These are phyloP conservation scores for Tephrocybe sp. DNA, from an alignment of 768 basidiomycete genomes.

Conservation along the genomic window DNA sequence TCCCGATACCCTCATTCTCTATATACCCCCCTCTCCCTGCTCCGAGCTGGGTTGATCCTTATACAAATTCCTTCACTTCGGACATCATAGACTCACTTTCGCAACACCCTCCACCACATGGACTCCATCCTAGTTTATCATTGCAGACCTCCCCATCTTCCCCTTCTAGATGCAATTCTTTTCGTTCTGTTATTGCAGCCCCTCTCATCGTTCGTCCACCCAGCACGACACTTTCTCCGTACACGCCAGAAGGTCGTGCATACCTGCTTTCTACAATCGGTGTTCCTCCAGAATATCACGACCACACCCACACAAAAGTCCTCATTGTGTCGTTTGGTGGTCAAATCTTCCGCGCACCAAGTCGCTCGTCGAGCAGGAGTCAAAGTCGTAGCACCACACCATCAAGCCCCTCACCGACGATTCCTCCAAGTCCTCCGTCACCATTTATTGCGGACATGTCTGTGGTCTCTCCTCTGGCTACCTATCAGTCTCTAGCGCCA, in stretches of 20 bases:
- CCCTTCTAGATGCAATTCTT: conserved; percentile 15
- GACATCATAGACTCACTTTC: conserved; percentile 45
- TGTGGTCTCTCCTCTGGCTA: background rate
- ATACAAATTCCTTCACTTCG: conserved; percentile 42
- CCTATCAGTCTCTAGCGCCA: background rate
- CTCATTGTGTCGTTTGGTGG: conserved; percentile 83
- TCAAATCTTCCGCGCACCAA: conserved; percentile 65
- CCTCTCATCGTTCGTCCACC: conserved; percentile 75
- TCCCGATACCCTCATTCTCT: conserved; percentile 76
- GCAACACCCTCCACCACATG: conserved; percentile 25
- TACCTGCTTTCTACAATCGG: conserved; percentile 58
- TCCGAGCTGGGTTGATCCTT: conserved; percentile 58
- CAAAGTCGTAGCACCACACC: conserved; percentile 28
- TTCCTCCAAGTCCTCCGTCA: conserved; percentile 7
- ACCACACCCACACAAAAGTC: conserved; percentile 51
- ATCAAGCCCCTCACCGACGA: conserved; percentile 1
- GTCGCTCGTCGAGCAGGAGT: conserved; percentile 35
- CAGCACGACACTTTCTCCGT: conserved; percentile 37
- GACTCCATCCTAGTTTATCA: conserved; percentile 44
- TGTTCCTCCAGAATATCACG: conserved; percentile 51
- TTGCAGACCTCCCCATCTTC: conserved; percentile 25
- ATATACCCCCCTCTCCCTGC: conserved; percentile 56
- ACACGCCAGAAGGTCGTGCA: conserved; percentile 53
- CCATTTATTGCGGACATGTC: background rate
- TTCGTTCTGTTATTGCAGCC: conserved; percentile 45